Conservation (phyloP, 257 asterid genomes). For the Forsythia suspensa region DNA sequence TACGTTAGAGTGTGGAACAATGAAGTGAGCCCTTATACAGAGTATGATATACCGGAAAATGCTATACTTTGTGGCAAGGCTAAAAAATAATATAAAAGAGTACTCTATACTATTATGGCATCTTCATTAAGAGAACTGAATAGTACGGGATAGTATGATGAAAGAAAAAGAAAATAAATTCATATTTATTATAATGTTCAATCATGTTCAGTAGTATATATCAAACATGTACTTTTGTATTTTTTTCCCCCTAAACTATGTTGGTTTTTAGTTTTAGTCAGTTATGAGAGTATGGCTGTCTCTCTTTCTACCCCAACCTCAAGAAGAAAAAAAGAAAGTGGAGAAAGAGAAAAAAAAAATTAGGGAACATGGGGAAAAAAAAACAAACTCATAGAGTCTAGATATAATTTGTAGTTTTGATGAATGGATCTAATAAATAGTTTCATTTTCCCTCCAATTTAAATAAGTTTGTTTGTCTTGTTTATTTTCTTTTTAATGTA, state of each 20-base stretch:
- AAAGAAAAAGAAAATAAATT: neutral
- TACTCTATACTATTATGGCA: neutral
- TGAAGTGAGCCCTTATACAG: constrained; percentile 47
- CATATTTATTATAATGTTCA: no score
- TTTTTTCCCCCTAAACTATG: neutral
- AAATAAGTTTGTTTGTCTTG: neutral
- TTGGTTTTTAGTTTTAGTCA: constrained; percentile 23
- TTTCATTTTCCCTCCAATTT: neutral
- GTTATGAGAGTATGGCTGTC: constrained; percentile 64
- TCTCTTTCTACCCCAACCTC: neutral
- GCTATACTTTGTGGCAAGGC: constrained; percentile 68
- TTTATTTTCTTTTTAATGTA: neutral
- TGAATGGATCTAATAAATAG: neutral
- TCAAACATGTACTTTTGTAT: neutral
- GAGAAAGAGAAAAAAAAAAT: neutral
- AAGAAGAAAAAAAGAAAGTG: neutral
- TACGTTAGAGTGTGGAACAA: constrained; percentile 67
- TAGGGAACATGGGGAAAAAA: neutral
- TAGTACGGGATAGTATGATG: neutral
- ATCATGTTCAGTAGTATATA: neutral
- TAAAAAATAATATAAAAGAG: neutral
- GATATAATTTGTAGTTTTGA: neutral
- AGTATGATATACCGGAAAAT: constrained; percentile 52
- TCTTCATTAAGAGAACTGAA: neutral
- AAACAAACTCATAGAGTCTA: neutral